phyloP scores from a whole-genome alignment of 192 early-diverging fungal genomes.

The Paraglomus brasilianum region DNA sequence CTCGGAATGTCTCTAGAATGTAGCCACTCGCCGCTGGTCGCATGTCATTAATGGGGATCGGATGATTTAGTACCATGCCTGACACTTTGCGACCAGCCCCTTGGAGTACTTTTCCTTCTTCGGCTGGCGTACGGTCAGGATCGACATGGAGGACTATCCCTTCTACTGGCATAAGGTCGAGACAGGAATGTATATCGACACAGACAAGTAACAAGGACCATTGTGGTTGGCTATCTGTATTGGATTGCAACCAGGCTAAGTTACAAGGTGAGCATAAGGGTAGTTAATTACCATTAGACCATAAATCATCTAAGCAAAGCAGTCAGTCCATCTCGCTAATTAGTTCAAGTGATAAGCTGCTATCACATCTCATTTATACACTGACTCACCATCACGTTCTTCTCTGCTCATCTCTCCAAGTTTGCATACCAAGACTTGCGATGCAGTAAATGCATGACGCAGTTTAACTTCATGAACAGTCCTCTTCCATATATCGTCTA shows the following conservation, averaged over 20 bases:
- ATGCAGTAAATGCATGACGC: too few relatives aligned
- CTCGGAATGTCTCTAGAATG: background rate
- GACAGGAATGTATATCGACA: background rate
- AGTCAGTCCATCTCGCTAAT: background rate
- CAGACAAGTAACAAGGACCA: background rate
- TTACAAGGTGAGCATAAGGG: background rate
- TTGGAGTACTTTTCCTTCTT: background rate
- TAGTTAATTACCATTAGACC: background rate
- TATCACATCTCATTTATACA: background rate
- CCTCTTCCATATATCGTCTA: background rate
- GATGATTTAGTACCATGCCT: constrained; percentile 20
- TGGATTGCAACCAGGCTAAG: constrained; percentile 15
- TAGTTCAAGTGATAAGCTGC: background rate
- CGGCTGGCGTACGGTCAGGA: background rate
- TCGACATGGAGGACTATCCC: background rate
- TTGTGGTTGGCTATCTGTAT: background rate
- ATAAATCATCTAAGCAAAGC: too few relatives aligned
- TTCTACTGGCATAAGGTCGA: background rate
- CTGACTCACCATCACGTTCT: constrained; percentile 10
- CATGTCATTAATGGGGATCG: constrained; percentile 13
- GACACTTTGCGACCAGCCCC: background rate
- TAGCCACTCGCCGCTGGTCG: constrained; percentile 1
- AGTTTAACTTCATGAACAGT: background rate
- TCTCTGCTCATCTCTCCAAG: constrained; percentile 1
- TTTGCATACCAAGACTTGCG: background rate